Base-by-base conservation (phyloP, 2,329 filamentous ascomycete genomes). In the Fusarium papillatum region DNA sequence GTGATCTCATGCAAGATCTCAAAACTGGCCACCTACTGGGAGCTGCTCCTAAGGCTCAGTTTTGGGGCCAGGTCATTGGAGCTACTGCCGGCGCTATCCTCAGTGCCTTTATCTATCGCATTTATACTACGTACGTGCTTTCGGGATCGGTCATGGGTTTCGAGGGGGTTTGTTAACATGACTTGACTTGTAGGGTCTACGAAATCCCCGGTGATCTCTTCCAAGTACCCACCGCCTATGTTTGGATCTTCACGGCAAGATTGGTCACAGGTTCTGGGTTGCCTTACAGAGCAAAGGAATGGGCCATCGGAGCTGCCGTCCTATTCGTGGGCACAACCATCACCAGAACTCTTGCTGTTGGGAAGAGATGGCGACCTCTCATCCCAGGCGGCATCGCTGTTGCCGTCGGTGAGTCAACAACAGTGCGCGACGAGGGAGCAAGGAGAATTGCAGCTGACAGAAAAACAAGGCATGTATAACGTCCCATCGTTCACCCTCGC, bases 191-290 rank as follows among this genome's bases (percentile, higher is more conserved):
- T 55, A 93, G 90, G 39, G 96, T 98, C 2, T 99, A 99, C 81
- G 88, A 92, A 46, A 94, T 99, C 8, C 97, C 97, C 0, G 95
- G 96, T 0, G 93, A 95, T 13, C 87, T 98, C 65, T 98, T 99
- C 83, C 94, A 98, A 81, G 95, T 98, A 1, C 97, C 97, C 0
- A 98, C 97, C 0, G 96, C 93, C 1, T 98, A 96, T 82, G 96
- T 99, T 7, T 99, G 97, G 97, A 94, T 99, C 65, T 98, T 98
- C 83, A 99, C 97, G 0, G 96, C 97, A 2, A 90, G 97, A 19
- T 88, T 99, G 4, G 96, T 99, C 13, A 98, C 96, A 0, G 97
- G 97, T 2, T 90, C 97, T 76, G 97, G 97, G 0, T 83, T 99
- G 50, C 97, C 97, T 1, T 88, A 91, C 1, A 95, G 95, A 92